These are phyloP conservation scores for Flaveria bidentis DNA, from an alignment of 129 eudicot genomes.

Conservation along the genomic window DNA sequence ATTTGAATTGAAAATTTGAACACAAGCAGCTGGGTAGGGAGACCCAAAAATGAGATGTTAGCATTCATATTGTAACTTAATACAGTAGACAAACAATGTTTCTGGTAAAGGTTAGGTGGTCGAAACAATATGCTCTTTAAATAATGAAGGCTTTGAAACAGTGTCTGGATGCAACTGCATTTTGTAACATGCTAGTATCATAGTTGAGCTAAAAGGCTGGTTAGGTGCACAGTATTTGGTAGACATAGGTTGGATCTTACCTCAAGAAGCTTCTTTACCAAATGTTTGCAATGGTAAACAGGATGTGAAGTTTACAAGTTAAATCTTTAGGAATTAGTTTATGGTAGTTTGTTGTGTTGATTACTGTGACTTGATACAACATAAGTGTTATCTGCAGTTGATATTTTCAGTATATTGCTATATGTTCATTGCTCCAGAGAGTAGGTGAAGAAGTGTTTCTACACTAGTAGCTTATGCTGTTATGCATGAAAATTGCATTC, in stretches of 20 bases:
- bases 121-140: not conserved
- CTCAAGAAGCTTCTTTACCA: not conserved
- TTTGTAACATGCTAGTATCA: not conserved
- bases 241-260: not conserved
- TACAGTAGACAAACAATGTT: not conserved
- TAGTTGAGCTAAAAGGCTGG: not conserved
- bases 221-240: not conserved
- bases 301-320: not conserved
- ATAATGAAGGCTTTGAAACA: not conserved
- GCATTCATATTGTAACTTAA: not conserved
- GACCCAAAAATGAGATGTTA: not conserved
- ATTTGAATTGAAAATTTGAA: not conserved
- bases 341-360: slow-evolving; percentile 1
- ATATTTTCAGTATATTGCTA: not conserved
- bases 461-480: too few species aligned
- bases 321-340: not conserved
- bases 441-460: too few species aligned
- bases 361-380: not conserved
- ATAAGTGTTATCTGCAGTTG: slow-evolving; percentile 1
- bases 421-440: not conserved
- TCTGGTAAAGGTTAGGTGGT: not conserved
- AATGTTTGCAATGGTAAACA: not conserved
- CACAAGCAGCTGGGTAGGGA: not conserved
- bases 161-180: not conserved
- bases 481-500: not conserved